Evolutionary conservation across 495 filamentous ascomycete species (phyloP).

Genomic region (Lasiosphaeris hirsuta): DNA sequence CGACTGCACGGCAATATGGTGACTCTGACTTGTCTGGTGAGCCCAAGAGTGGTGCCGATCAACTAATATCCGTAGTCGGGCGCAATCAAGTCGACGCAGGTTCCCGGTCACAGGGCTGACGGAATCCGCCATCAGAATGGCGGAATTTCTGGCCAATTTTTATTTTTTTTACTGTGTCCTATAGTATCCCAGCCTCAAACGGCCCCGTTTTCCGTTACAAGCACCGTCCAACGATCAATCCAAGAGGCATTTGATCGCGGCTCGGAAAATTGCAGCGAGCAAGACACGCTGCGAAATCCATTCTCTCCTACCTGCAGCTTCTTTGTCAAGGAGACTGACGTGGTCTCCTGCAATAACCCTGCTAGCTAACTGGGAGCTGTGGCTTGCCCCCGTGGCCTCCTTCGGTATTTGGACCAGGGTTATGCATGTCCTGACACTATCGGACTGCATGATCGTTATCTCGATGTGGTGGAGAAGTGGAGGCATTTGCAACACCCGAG

Average conservation of each 20-base stretch:
- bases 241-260: background rate
- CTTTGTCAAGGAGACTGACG: background rate
- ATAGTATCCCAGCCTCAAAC: background rate
- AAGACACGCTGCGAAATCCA: too few relatives aligned
- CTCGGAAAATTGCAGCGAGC: too few relatives aligned
- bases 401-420: background rate
- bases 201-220: background rate
- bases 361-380: background rate
- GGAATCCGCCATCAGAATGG: conserved; percentile 29
- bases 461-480: background rate
- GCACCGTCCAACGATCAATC: background rate
- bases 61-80: background rate
- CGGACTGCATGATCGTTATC: conserved; percentile 9
- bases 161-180: background rate
- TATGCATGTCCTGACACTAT: background rate
- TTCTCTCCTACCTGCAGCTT: background rate
- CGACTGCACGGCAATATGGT: background rate
- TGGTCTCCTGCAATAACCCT: background rate
- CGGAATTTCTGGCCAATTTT: conserved; percentile 16
- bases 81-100: conserved; percentile 8
- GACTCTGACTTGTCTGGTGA: background rate
- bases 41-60: background rate
- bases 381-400: background rate
- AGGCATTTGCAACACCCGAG: background rate
- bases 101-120: conserved; percentile 26